Evolutionary conservation across 208 protist species (phyloP).

Genomic region (Blechomonas ayalai): DNA sequence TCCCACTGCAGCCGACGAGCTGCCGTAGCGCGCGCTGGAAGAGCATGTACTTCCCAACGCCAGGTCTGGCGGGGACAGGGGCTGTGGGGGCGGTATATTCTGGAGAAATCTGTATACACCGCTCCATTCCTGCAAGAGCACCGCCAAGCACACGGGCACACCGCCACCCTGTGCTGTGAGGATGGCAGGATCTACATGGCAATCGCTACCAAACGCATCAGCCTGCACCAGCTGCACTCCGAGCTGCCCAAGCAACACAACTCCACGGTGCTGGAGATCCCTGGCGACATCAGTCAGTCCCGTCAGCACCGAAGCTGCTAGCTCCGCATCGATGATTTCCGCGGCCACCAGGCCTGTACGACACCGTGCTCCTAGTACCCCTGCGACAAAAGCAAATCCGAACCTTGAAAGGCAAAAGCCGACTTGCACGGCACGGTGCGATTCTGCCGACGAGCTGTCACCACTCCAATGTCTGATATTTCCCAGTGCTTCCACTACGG

Average conservation of each 20-base stretch:
- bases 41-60: neutral
- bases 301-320: too few species aligned
- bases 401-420: neutral
- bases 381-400: neutral
- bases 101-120: constrained; percentile 26
- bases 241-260: constrained; percentile 55
- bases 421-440: constrained; percentile 6
- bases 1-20: neutral
- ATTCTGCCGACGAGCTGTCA: constrained; percentile 10
- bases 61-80: neutral
- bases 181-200: constrained; percentile 14
- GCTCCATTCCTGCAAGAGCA: constrained; percentile 31
- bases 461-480: constrained; percentile 1
- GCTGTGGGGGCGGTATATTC: constrained; percentile 14
- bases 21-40: constrained; percentile 2
- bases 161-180: constrained; percentile 11
- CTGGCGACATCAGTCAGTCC: constrained; percentile 12
- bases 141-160: constrained; percentile 11
- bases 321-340: constrained; percentile 6
- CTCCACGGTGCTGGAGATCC: constrained; percentile 34
- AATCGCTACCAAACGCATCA: constrained; percentile 15
- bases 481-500: neutral
- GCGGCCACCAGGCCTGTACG: constrained; percentile 14
- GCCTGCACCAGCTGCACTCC: constrained; percentile 16
- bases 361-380: neutral